These are phyloP conservation scores for Debaryomyces sp. DNA, from an alignment of 1,139 yeast species.

Conservation along the genomic window DNA sequence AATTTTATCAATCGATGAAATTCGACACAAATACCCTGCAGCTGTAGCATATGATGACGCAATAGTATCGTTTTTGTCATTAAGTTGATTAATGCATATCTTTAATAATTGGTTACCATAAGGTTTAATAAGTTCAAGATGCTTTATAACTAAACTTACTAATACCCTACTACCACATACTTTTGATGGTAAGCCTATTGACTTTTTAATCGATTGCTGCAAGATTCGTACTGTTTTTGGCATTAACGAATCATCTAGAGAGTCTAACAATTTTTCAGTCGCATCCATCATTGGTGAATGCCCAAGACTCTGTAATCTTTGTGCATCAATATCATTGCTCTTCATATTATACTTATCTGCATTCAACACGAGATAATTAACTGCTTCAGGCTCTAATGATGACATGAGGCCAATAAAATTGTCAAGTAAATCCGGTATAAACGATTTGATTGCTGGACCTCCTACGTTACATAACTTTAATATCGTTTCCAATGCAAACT, in stretches of 20 bases:
- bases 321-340: constrained; percentile 72
- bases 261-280: constrained; percentile 67
- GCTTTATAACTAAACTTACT: constrained; percentile 62
- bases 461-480: constrained; percentile 70
- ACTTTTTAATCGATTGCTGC: constrained; percentile 55
- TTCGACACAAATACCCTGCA: constrained; percentile 75
- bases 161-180: constrained; percentile 83
- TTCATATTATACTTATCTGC: constrained; percentile 86
- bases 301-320: constrained; percentile 72
- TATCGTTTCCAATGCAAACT: constrained; percentile 74
- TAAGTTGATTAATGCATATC: constrained; percentile 59
- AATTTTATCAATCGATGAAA: constrained; percentile 57
- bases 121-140: constrained; percentile 55
- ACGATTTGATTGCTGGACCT: constrained; percentile 59
- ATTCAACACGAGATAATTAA: constrained; percentile 82
- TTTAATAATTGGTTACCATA: constrained; percentile 65
- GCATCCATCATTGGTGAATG: constrained; percentile 91
- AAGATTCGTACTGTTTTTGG: constrained; percentile 53
- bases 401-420: constrained; percentile 77
- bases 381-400: constrained; percentile 86
- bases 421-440: constrained; percentile 67
- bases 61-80: constrained; percentile 73
- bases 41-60: constrained; percentile 78
- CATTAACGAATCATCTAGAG: constrained; percentile 55
- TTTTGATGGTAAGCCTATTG: constrained; percentile 91